These are phyloP conservation scores for Agaricus bisporus DNA, from an alignment of 768 basidiomycete species.

Conservation along the genomic window DNA sequence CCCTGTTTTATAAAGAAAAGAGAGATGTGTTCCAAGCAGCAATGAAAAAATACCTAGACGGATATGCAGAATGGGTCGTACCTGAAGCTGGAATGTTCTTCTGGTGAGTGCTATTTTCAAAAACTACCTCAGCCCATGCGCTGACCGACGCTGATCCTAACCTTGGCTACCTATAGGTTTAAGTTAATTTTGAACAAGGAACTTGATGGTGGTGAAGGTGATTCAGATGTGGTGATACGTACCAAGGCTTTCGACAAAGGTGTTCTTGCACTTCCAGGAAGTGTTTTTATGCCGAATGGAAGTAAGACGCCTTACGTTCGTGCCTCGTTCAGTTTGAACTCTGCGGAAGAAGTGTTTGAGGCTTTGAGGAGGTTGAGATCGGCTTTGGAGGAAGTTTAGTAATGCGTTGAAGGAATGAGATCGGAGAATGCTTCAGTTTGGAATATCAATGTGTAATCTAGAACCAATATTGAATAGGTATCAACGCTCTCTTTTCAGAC, in stretches of 20 bases:
- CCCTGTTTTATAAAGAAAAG: conserved; percentile 68
- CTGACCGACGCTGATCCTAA: neutral
- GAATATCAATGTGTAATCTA: neutral
- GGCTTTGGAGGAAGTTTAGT: conserved; percentile 27
- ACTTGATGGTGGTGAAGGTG: conserved; percentile 34
- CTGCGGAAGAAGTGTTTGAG: conserved; percentile 64
- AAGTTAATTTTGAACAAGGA: conserved; percentile 45
- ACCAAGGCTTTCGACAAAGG: conserved; percentile 74
- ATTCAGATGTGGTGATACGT: conserved; percentile 69
- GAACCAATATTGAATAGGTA: neutral
- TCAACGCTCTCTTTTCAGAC: no score
- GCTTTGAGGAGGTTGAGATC: conserved; percentile 57
- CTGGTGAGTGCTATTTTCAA: conserved; percentile 43
- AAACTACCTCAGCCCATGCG: neutral
- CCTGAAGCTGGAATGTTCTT: conserved; percentile 89
- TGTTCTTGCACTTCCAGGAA: conserved; percentile 87
- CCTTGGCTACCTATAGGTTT: conserved; percentile 44
- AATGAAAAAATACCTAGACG: conserved; percentile 70
- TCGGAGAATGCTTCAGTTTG: no score
- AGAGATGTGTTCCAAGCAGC: conserved; percentile 74
- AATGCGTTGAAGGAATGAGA: no score
- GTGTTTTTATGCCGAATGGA: conserved; percentile 71
- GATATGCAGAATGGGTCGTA: conserved; percentile 64
- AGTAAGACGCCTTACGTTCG: conserved; percentile 70
- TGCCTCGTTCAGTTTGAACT: conserved; percentile 71